Evolutionary conservation across 2,329 filamentous ascomycete genomes (phyloP).

Genomic region (Hypomyces perniciosus): DNA sequence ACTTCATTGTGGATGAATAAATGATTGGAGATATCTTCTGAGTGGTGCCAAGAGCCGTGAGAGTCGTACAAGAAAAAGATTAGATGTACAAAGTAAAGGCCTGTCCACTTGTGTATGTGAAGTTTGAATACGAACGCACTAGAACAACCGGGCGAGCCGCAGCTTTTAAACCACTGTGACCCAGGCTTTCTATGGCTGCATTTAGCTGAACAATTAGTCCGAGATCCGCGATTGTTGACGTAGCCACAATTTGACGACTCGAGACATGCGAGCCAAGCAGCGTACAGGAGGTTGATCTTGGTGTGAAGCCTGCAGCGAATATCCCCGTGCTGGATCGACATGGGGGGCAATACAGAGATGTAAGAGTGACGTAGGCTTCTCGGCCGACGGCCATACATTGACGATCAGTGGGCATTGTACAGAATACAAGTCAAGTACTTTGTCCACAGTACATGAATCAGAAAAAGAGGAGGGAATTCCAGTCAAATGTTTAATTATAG

Average conservation of each 20-base stretch:
- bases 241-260: no score
- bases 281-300: not conserved
- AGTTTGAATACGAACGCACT: not conserved
- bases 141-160: constrained; percentile 3
- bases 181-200: no score
- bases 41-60: not conserved
- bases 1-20: constrained; percentile 7
- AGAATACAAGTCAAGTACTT: no score
- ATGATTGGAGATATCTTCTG: constrained; percentile 1
- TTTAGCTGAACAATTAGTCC: no score
- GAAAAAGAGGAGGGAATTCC: no score
- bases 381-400: no score
- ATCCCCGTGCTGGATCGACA: not conserved
- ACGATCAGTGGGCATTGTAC: no score
- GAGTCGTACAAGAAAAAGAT: not conserved
- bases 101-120: not conserved
- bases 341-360: not conserved
- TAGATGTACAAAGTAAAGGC: constrained; percentile 1
- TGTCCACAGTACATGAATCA: no score
- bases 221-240: no score
- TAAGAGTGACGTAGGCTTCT: not conserved
- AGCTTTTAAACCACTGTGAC: not conserved
- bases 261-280: not conserved
- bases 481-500: no score
- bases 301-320: not conserved